Conservation (phyloP, 2,329 filamentous ascomycete species). For the Fusarium decemcellulare region DNA sequence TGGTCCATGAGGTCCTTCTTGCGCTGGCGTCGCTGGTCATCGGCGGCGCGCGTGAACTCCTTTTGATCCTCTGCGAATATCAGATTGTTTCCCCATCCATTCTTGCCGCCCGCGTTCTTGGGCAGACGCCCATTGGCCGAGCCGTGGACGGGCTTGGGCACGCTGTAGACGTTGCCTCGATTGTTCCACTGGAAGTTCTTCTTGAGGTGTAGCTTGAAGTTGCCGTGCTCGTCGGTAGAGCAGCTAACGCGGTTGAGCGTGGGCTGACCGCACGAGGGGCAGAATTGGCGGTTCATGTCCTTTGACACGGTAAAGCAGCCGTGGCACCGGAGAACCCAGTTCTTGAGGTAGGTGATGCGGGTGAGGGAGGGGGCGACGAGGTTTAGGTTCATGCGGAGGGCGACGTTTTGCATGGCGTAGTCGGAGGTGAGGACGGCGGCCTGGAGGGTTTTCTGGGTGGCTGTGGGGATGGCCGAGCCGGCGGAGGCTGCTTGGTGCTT, state of each 20-base stretch:
- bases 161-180: slow-evolving; percentile 90
- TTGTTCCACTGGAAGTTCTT: slow-evolving; percentile 98
- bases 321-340: slow-evolving; percentile 93
- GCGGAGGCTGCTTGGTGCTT: slow-evolving; percentile 82
- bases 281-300: slow-evolving; percentile 92
- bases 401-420: slow-evolving; percentile 98
- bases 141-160: slow-evolving; percentile 91
- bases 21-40: slow-evolving; percentile 75
- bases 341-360: slow-evolving; percentile 87
- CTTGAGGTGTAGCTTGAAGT: slow-evolving; percentile 90
- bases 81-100: slow-evolving; percentile 87
- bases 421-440: slow-evolving; percentile 95
- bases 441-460: slow-evolving; percentile 77
- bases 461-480: slow-evolving; percentile 58
- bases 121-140: slow-evolving; percentile 82
- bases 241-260: slow-evolving; percentile 89
- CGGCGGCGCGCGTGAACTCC: slow-evolving; percentile 80
- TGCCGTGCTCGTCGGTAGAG: slow-evolving; percentile 84
- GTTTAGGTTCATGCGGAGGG: slow-evolving; percentile 94
- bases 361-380: slow-evolving; percentile 84
- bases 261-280: slow-evolving; percentile 88
- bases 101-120: slow-evolving; percentile 81
- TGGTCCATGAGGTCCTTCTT: slow-evolving; percentile 93
- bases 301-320: slow-evolving; percentile 90
- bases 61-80: slow-evolving; percentile 97